Conservation (phyloP, 192 early-diverging fungal species). For the Backusella westeae region DNA sequence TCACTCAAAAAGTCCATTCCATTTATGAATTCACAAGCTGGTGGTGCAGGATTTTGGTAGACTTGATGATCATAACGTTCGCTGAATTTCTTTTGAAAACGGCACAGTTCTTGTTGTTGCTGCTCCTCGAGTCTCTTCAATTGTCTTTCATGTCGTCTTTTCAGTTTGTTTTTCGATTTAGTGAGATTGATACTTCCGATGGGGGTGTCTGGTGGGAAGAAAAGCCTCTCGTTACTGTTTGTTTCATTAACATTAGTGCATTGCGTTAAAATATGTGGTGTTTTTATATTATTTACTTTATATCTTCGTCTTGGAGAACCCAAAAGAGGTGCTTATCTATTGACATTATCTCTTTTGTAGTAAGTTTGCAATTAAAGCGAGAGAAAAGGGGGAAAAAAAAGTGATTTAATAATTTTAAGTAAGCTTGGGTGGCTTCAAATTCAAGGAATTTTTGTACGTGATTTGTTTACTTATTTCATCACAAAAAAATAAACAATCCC, state of each 20-base stretch:
- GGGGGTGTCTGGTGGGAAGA: background rate
- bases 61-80: slow-evolving; percentile 1
- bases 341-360: background rate
- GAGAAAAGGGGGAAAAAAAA: background rate
- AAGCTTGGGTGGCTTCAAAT: background rate
- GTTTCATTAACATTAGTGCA: background rate
- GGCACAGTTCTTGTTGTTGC: background rate
- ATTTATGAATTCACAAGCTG: background rate
- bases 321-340: background rate
- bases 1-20: background rate
- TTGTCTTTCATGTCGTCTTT: background rate
- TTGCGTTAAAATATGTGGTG: background rate
- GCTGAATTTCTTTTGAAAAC: background rate
- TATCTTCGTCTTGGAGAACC: background rate
- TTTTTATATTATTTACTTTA: background rate
- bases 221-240: background rate
- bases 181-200: background rate
- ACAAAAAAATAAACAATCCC: no score
- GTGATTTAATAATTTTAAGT: no score
- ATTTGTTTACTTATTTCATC: no score
- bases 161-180: background rate
- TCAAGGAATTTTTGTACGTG: background rate
- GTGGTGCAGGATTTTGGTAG: background rate
- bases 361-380: background rate
- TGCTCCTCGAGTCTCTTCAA: background rate